A percentile compares a stretch with the other conserved stretches of the same genome.
phyloP scores from a whole-genome alignment of 1,139 yeast genomes.

The Blastobotrys buckinghamii region DNA sequence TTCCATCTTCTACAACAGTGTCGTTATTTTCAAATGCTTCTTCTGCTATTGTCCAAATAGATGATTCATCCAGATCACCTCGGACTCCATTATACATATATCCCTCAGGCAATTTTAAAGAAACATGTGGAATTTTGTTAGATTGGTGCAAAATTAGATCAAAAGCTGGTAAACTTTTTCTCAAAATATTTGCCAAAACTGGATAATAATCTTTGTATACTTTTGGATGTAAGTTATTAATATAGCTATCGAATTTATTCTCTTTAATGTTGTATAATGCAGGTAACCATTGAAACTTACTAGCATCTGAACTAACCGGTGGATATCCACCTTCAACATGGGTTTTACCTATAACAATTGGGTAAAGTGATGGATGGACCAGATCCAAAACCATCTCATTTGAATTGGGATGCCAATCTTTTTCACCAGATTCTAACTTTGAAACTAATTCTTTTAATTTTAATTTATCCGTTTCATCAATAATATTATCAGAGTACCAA shows the following conservation, averaged over 20 bases:
- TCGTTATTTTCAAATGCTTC: neutral
- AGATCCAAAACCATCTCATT: slow-evolving; percentile 37
- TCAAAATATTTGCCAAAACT: slow-evolving; percentile 34
- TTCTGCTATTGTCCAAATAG: no score
- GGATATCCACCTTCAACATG: neutral
- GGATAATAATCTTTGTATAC: slow-evolving; percentile 28
- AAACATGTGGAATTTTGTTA: neutral
- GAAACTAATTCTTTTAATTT: neutral
- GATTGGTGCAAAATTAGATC: slow-evolving; percentile 15
- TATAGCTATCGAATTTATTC: slow-evolving; percentile 33
- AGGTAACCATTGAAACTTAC: slow-evolving; percentile 25
- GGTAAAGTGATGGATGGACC: slow-evolving; percentile 42
- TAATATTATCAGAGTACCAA: neutral
- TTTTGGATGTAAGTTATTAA: slow-evolving; percentile 40
- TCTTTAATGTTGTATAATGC: slow-evolving; percentile 16
- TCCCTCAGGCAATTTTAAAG: neutral
- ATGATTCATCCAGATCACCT: neutral
- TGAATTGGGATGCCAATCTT: slow-evolving; percentile 36
- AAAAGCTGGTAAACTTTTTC: slow-evolving; percentile 33
- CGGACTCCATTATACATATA: neutral
- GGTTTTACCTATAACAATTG: slow-evolving; percentile 21
- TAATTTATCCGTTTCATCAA: neutral
- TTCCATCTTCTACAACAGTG: neutral
- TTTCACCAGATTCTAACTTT: neutral
- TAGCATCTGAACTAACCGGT: neutral